Conservation (phyloP, 805 yeast genomes). For the Saturnispora besseyi region DNA sequence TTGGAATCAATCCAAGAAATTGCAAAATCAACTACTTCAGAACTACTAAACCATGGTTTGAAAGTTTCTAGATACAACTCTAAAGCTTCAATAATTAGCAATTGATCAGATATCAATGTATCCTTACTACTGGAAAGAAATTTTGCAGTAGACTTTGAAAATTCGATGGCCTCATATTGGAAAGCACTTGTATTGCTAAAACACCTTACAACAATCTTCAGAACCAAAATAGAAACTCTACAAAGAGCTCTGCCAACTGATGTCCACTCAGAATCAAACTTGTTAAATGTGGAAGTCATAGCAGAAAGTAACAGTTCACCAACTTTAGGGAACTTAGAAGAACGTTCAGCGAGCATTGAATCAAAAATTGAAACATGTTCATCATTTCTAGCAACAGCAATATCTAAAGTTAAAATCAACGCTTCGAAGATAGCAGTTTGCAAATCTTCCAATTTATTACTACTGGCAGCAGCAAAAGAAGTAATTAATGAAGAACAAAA, state of each 20-base stretch:
- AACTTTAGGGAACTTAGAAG: slow-evolving; percentile 34
- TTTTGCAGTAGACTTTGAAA: slow-evolving; percentile 28
- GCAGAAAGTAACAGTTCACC: slow-evolving; percentile 43
- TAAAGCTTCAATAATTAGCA: slow-evolving; percentile 49
- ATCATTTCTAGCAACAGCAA: slow-evolving; percentile 56
- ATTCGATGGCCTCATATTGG: slow-evolving; percentile 18
- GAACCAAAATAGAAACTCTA: slow-evolving; percentile 44
- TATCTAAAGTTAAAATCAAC: slow-evolving; percentile 51
- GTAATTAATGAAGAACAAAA: slow-evolving; percentile 35
- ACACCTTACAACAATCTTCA: slow-evolving; percentile 32
- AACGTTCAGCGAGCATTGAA: slow-evolving; percentile 33
- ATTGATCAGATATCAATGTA: slow-evolving; percentile 49
- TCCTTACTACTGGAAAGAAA: slow-evolving; percentile 43
- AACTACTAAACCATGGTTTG: slow-evolving; percentile 30
- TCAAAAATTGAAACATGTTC: slow-evolving; percentile 52
- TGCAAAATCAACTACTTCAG: slow-evolving; percentile 34
- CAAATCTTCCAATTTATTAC: slow-evolving; percentile 20
- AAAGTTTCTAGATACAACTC: slow-evolving; percentile 45
- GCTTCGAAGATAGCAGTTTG: slow-evolving; percentile 39
- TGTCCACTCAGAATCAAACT: slow-evolving; percentile 50
- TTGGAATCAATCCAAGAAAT: slow-evolving; percentile 42
- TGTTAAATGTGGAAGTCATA: slow-evolving; percentile 38
- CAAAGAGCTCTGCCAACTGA: slow-evolving; percentile 56
- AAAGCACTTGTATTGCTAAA: slow-evolving; percentile 10
- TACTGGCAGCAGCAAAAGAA: slow-evolving; percentile 18